phyloP scores from a whole-genome alignment of 768 basidiomycete genomes.

The Boletus rubropictus region DNA sequence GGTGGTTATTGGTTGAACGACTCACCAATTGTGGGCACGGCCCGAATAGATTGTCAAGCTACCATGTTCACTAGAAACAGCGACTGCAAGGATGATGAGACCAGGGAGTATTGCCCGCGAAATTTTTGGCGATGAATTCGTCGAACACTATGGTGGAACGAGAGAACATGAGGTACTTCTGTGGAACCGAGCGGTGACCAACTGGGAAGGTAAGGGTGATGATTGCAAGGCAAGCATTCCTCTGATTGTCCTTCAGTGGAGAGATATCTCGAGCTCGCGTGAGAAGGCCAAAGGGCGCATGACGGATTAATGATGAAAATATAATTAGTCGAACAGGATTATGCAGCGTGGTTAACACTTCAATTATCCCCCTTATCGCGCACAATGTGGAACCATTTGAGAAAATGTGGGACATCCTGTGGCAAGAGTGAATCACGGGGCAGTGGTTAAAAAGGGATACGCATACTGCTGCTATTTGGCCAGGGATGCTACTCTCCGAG shows the following conservation, averaged over 20 bases:
- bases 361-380: constrained; percentile 14
- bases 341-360: background rate
- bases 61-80: constrained; percentile 72
- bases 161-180: constrained; percentile 82
- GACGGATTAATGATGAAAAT: background rate
- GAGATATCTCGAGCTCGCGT: constrained; percentile 81
- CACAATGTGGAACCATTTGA: constrained; percentile 53
- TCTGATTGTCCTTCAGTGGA: constrained; percentile 49
- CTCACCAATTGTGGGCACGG: background rate
- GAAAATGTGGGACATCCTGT: constrained; percentile 70
- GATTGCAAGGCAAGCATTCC: background rate
- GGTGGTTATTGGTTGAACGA: background rate
- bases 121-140: constrained; percentile 82
- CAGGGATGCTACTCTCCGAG: constrained; percentile 53
- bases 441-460: background rate
- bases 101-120: constrained; percentile 78
- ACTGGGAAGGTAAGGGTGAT: constrained; percentile 75
- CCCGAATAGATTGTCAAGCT: constrained; percentile 60
- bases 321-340: background rate
- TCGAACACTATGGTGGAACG: constrained; percentile 95
- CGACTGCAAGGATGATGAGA: constrained; percentile 76
- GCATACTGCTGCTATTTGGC: constrained; percentile 56
- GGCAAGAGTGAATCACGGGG: constrained; percentile 2
- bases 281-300: constrained; percentile 1
- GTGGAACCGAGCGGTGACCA: constrained; percentile 88